phyloP scores from a whole-genome alignment of 345 rosid species.

The Brassica carinata region DNA sequence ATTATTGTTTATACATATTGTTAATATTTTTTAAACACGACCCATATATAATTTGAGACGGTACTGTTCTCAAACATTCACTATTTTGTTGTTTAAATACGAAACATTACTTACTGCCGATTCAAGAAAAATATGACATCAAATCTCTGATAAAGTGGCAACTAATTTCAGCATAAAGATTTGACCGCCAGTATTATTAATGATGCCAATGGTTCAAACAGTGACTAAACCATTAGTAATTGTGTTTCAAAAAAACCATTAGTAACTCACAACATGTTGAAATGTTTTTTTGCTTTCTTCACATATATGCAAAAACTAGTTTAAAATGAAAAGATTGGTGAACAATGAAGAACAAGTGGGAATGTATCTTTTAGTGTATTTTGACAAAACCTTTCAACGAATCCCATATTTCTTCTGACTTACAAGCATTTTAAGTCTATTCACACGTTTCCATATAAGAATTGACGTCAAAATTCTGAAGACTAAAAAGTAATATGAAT shows the following conservation, averaged over 20 bases:
- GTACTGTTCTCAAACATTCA: neutral
- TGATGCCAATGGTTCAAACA: neutral
- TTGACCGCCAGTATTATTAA: neutral
- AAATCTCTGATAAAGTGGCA: neutral
- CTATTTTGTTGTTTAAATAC: neutral
- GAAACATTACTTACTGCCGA: neutral
- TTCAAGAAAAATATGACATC: neutral
- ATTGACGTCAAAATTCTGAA: conserved; percentile 11
- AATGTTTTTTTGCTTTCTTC: neutral
- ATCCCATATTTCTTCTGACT: conserved; percentile 29
- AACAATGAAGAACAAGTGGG: conserved; percentile 22
- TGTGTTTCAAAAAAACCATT: no score
- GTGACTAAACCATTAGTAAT: neutral
- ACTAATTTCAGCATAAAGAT: neutral
- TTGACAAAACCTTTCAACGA: no score
- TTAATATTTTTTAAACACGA: no score
- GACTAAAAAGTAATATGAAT: no score
- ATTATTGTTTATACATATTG: no score
- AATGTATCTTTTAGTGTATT: conserved; percentile 30
- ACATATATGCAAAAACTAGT: neutral
- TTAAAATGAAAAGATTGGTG: conserved; percentile 23
- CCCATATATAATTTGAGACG: neutral
- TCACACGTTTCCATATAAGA: conserved; percentile 23
- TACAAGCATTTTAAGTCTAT: conserved; percentile 10
- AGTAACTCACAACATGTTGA: no score